Evolutionary conservation across 1,139 yeast genomes (phyloP), one percentile per base, ranked within the genome.

Genomic region (Yamadazyma epiphylla): DNA sequence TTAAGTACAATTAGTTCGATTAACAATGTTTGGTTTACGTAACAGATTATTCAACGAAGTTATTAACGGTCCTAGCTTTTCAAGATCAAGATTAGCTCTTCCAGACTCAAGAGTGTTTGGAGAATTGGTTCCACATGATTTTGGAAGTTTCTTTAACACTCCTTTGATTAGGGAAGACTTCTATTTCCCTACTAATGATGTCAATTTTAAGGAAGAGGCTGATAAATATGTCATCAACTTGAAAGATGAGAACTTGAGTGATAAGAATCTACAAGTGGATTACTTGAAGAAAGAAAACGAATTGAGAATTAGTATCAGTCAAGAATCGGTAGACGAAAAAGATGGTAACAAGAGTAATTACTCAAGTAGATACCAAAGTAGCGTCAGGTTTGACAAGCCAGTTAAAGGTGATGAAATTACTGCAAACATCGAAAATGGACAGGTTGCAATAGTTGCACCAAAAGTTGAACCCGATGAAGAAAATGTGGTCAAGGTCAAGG

Each of bases 191-290:
- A 28, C 24, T 29, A 43, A 44, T 22, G 40, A 46, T 33, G 43
- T 55, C 6, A 42, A 45, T 8, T 36, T 49, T 13, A 44, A 47
- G 5, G 58, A 53, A 26, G 48, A 51, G 15, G 34, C 46, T 23
- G 52, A 51, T 24, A 45, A 50, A 26, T 47, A 49, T 22, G 37
- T 50, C 16, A 49, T 54, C 8, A 34, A 35, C 6, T 42, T 43
- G 27, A 38, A 37, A 16, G 47, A 48, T 22, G 35, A 39, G 5
- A 39, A 45, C 19, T 41, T 52, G 13, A 35, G 42, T n/a, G 35
- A 41, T 12, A 48, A 49, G 23, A 49, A 50, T 22, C 39, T 53
- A 11, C 45, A 45, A 17, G 43, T 53, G 27, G 53, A 53, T 24
- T 55, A 37, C 35, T 35, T 37, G 13, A 49, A 49, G 40, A 36